Percentiles rank a stretch among this genome's conserved stretches.
Evolutionary conservation across 1,139 yeast genomes (phyloP).

Genomic region (Entelexis sorbosivorans): DNA sequence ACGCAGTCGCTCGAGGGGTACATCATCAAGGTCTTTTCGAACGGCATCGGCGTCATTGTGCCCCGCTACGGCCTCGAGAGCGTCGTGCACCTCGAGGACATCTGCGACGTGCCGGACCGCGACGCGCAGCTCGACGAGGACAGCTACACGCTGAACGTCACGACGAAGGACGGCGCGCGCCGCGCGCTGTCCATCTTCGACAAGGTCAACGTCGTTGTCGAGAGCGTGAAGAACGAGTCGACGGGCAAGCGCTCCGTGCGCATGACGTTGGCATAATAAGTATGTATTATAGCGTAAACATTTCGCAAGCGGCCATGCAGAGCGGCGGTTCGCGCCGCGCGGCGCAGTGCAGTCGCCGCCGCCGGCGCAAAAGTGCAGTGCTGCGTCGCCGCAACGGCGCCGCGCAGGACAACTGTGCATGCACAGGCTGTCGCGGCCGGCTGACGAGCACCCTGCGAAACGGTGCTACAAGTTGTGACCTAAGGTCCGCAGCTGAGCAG

Average conservation of each 20-base stretch:
- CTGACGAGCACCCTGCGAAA: no score
- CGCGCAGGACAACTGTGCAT: no score
- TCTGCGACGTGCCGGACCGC: constrained; percentile 43
- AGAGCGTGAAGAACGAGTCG: constrained; percentile 68
- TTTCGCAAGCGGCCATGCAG: background rate
- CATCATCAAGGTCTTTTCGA: constrained; percentile 81
- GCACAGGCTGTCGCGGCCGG: no score
- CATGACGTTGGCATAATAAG: constrained; percentile 31
- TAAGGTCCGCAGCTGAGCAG: no score
- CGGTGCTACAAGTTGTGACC: no score
- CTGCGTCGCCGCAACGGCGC: no score
- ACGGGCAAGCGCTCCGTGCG: constrained; percentile 93
- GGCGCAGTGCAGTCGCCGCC: no score
- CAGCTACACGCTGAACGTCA: constrained; percentile 54
- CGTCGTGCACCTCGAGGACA: constrained; percentile 64
- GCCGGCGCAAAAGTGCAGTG: no score
- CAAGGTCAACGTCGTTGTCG: constrained; percentile 70
- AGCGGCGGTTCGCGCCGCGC: no score
- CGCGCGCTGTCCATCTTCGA: constrained; percentile 63
- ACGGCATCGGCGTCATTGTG: constrained; percentile 88
- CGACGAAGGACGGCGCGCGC: constrained; percentile 35
- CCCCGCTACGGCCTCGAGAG: constrained; percentile 98
- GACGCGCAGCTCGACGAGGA: constrained; percentile 70
- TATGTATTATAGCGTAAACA: background rate
- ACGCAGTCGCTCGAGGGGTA: constrained; percentile 64